Evolutionary conservation across 2,329 filamentous ascomycete genomes (phyloP), one percentile per base, ranked within the genome.

Genomic region (Mycosphaerelloides madeirae): DNA sequence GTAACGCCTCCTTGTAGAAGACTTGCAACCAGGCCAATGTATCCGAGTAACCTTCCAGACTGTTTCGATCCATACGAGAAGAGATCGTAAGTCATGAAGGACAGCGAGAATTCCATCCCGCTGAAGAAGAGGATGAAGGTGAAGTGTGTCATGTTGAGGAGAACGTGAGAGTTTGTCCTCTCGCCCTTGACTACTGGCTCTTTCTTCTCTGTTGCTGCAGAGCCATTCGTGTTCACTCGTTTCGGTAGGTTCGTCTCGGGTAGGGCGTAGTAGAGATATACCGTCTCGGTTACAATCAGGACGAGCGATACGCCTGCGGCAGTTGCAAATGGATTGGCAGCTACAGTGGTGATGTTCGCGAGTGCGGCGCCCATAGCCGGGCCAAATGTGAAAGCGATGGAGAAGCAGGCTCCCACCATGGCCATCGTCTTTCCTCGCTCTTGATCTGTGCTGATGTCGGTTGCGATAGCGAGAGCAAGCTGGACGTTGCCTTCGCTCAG

Each of bases 401-500:
- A 95, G 71, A 98, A 98, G 71, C 93, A 97, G 12, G 86, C 90
- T 47, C 93, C 93, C 20, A 98, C 91, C 43, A 98, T 76, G 6
- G 93, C 93, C 88, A 98, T 96, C 32, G 93, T 96, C 15, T 87
- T 82, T 16, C 91, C 88, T 20, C 93, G 81, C 60, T 84, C 85
- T 45, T 79, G 77, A 56, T 91, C 85, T 59, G 94, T 89, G 33
- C 87, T 95, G 54, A 98, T 90, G 65, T 98, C 93, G 31, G 91
- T 93, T 14, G 93, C 93, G 65, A 98, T 97, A 32, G 93, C 91
- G 52, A 91, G 93, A 3, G 93, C 91, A 12, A 98, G 76, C 71
- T 98, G 93, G 2, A 98, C 87, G 58, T 98, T 98, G 51, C 93
- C 93, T 71, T 98, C 93, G 44, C 90, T 96, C 53, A 98, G 69